Evolutionary conservation across 768 basidiomycete genomes (phyloP), one percentile per base, ranked within the genome.

Genomic region (Tephrocybe sp.): DNA sequence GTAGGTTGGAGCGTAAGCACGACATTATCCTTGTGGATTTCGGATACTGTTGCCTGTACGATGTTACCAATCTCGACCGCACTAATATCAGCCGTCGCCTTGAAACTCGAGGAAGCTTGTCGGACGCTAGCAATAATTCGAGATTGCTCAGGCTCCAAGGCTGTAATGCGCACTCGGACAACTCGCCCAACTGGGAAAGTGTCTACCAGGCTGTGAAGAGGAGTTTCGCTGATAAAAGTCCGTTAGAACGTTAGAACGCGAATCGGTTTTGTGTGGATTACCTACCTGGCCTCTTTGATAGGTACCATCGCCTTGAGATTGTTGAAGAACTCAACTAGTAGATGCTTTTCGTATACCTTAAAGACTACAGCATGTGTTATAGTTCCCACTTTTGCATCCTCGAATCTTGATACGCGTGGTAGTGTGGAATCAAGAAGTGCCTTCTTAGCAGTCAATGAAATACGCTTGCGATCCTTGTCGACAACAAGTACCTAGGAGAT

Each of bases 311-410:
- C 97, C 60, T 90, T 87, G 50, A 95, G 58, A 48, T 89, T 88
- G 55, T 93, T 95, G 65, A 88, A 99, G 59, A 97, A 90, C 63
- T 97, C 94, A 24, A 98, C 84, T 57, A 93, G 72, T 40, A 95
- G 71, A 54, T 84, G 77, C 63, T 87, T 94, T 14, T 91, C 88
- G 28, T 83, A 73, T n/a, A 90, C 74, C 65, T 86, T 90, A 74
- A 85, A 88, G 41, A 99, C 77, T 2, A 92, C 89, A 2, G 85
- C 95, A 63, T 94, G 83, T 0, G 88, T 80, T 21, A 96, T 72
- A 32, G 80, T 63, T 3, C 94, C 94, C 5, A 80, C 73, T 61
- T 80, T 74, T 30, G 81, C 84, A 50, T 92, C 87, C 30, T 85
- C 85, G 48, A 86, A 64, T 14, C 68, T 75, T 1, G 86, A 67